Base-by-base conservation (phyloP, 805 yeast species). In the Pichia thaimueangensis region DNA sequence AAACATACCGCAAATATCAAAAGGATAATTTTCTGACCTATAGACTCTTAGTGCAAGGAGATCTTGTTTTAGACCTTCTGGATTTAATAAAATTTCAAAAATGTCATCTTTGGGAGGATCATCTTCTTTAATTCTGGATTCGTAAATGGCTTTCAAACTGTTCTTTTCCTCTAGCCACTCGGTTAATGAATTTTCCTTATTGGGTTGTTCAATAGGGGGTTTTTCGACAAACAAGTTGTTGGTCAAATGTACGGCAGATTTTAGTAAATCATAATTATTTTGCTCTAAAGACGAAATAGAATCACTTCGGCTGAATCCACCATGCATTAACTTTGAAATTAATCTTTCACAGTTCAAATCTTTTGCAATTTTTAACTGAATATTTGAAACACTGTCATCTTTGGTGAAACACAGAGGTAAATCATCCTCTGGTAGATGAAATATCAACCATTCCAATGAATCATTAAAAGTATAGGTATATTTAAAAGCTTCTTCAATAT, bases 391-490 rank as follows among this genome's bases (percentile, higher is more conserved):
- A 35, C 70, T 71, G 19, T 71, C 70, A 31, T 75, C 64, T 47
- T 80, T 78, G 15, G 72, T 69, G 53, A 84, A 84, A 36, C 69
- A 65, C 0, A 63, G 51, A 0, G 98, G 98, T 25, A 91, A 65
- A 54, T 91, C 98, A 56, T 89, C 97, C 49, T 93, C 97, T 0
- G 97, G 97, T 3, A 91, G 76, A 55, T 91, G 93, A 50, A 89
- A 80, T 10, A 91, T 63, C 16, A 91, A 70, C 91, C 93, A 84
- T 47, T 81, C 86, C 33, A 84, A 60, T 0, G 82, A 70, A 20
- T 72, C 76, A 2, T 72, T 68, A 42, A 77, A 69, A 1, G 71
- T 52, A 4, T 56, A 49, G 0, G 80, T 67, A 54, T 85, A 85
- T 22, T 67, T 63, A 36, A 86, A 62, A 0, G 96, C 79, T 54